Base-by-base conservation (phyloP, 805 yeast species). In the Metschnikowia bowlesiae region DNA sequence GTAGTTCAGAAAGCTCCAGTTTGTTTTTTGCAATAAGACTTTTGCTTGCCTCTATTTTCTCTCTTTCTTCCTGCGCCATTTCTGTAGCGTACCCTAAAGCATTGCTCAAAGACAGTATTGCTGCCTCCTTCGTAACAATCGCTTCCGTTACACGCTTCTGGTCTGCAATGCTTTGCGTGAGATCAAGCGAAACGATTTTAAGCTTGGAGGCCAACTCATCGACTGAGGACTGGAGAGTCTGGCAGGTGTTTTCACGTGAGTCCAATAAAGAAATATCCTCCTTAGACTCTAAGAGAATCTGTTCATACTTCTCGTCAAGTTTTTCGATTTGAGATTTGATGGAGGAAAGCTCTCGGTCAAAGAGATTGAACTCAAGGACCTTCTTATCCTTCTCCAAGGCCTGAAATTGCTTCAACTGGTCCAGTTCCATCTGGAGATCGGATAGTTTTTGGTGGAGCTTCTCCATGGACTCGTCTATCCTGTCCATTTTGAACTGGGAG, bases 371-470 rank as follows among this genome's bases (percentile, higher is more conserved):
- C 58, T 91, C 96, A 14, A 81, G 75, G 32, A 83, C 78, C 61
- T 89, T 86, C 55, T 86, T 81, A 50, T 79, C 76, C 51, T 79
- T 81, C 57, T 87, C 94, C 29, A 84, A 70, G 18, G 71, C 73
- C 60, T 88, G 95, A 63, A 75, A 89, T 47, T 79, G 77, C 56
- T 81, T 83, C 55, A 90, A 73, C 61, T 89, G 96, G 49, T 79
- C 78, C 50, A 85, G 85, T 64, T 94, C 98, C 45, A 83, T 75
- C 62, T 86, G 89, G 58, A 94, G 78, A 66, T 90, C 97, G 3
- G 79, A 70, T 44, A 92, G 73, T 60, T 96, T 76, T 42, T 80
- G 84, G 51, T 84, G 83, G 42, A 90, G 82, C 53, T 85, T 85
- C 16, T 68, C 67, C 59, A 92, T 72, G 65, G 89, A 83, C 57